phyloP scores from a whole-genome alignment of 177 flowering plant species.

The Vitis hybrid region DNA sequence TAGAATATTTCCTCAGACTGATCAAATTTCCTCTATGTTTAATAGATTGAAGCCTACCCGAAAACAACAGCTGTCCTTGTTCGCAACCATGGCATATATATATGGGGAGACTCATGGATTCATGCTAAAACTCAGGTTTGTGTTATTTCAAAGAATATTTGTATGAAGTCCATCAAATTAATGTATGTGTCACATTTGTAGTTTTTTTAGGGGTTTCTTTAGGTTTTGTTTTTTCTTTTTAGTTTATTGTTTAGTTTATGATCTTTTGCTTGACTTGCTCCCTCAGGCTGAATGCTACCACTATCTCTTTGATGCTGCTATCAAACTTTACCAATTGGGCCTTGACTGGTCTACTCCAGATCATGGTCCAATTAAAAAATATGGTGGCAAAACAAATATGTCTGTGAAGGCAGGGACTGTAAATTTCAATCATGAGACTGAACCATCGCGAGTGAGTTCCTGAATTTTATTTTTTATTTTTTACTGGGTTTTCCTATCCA shows the following conservation, averaged over 20 bases:
- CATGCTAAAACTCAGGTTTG: constrained; percentile 96
- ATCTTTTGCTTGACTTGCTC: not conserved
- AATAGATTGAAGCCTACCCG: constrained; percentile 91
- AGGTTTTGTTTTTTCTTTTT: too few species aligned
- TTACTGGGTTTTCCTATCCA: not conserved
- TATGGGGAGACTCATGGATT: constrained; percentile 99
- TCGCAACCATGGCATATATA: constrained; percentile 91
- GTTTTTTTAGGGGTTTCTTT: not conserved
- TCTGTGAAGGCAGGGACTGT: constrained; percentile 34
- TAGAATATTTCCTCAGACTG: not conserved
- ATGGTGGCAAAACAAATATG: constrained; percentile 10
- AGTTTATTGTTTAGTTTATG: too few species aligned
- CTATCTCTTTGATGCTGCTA: constrained; percentile 92
- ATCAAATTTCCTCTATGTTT: constrained; percentile 11
- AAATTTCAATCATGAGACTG: constrained; percentile 21
- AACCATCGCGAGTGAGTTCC: constrained; percentile 39
- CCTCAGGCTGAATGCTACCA: constrained; percentile 90
- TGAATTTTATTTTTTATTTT: not conserved
- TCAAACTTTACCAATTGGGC: constrained; percentile 81
- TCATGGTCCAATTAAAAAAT: constrained; percentile 55
- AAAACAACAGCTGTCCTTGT: constrained; percentile 98
- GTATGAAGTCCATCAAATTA: constrained; percentile 1
- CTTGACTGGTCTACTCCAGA: constrained; percentile 74
- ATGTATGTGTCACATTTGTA: not conserved
- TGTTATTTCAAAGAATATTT: not conserved